A percentile compares a stretch with the other conserved stretches of the same genome.
These are phyloP conservation scores for Neurospora sp. DNA, from an alignment of 495 filamentous ascomycete species.

Conservation along the genomic window DNA sequence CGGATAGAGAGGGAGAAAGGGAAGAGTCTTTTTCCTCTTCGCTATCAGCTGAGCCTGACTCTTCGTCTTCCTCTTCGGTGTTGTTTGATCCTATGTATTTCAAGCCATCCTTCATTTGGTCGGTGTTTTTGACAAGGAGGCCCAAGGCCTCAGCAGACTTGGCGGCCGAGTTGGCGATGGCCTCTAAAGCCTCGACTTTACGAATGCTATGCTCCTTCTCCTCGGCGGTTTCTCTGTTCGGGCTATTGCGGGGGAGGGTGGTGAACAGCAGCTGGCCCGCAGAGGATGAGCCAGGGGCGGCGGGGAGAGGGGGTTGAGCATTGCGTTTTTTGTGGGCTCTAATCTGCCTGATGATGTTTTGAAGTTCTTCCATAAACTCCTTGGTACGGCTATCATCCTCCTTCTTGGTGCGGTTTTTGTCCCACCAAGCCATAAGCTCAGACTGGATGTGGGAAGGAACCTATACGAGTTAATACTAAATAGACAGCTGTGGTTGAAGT, in stretches of 20 bases:
- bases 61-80: background rate
- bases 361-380: background rate
- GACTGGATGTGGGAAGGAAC: background rate
- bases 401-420: background rate
- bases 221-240: background rate
- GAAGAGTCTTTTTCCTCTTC: background rate
- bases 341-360: background rate
- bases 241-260: background rate
- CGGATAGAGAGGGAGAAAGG: background rate
- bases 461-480: background rate
- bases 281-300: background rate
- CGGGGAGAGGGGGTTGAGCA: background rate
- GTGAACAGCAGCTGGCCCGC: background rate
- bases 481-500: background rate
- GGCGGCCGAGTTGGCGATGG: background rate
- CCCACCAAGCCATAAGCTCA: background rate
- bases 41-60: background rate
- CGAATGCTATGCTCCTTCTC: background rate
- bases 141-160: background rate
- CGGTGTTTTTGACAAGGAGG: background rate
- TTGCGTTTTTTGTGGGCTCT: background rate
- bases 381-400: background rate
- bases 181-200: background rate
- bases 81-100: background rate
- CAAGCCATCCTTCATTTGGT: background rate